Evolutionary conservation across 257 asterid genomes (phyloP).

Genomic region (Gardenia jasminoides): DNA sequence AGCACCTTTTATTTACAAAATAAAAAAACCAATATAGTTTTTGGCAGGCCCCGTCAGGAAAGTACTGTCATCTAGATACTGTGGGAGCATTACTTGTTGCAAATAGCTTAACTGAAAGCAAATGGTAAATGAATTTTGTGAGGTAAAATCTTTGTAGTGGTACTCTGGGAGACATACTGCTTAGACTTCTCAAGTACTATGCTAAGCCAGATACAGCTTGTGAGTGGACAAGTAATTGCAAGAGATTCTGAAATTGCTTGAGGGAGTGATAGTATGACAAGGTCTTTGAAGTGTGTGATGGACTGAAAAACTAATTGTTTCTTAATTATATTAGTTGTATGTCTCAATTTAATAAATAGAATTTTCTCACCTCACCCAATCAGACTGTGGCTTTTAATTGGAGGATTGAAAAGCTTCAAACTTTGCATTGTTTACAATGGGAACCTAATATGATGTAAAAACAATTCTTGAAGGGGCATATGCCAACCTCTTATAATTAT

Average conservation of each 20-base stretch:
- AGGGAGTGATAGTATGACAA: not conserved
- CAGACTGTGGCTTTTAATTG: no score
- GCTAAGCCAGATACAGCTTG: not conserved
- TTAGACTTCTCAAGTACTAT: not conserved
- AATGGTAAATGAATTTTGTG: no score
- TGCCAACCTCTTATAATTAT: not conserved
- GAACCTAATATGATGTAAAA: not conserved
- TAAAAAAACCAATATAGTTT: no score
- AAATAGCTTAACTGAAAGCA: not conserved
- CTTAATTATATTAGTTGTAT: not conserved
- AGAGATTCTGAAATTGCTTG: not conserved
- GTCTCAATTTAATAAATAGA: not conserved
- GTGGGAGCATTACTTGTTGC: not conserved
- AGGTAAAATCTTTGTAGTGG: not conserved
- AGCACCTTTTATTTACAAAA: no score
- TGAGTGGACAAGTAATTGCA: not conserved
- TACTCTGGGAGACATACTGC: not conserved
- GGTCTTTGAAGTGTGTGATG: not conserved
- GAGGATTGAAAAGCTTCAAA: no score
- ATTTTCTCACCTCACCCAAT: not conserved
- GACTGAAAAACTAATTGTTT: not conserved
- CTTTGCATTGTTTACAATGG: not conserved
- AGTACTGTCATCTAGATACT: not conserved
- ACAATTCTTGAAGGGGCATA: not conserved
- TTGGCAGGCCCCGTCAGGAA: not conserved